A percentile compares a stretch with the other conserved stretches of the same genome.
Conservation (phyloP, 805 yeast genomes). For the Hanseniaspora vineae region DNA sequence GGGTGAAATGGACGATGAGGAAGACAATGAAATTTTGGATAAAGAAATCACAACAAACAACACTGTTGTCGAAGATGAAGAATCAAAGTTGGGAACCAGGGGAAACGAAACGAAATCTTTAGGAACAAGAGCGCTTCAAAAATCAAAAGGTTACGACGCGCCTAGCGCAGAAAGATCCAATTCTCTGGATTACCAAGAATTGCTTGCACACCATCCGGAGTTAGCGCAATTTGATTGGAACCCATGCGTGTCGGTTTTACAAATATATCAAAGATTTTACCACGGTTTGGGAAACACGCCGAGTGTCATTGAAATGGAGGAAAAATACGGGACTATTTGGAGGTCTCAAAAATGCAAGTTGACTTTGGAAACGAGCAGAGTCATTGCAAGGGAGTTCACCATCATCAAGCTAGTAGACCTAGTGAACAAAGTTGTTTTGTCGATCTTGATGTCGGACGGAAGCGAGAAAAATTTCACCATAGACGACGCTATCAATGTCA, state of each 20-base stretch:
- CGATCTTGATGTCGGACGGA: background rate
- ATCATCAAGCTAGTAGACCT: background rate
- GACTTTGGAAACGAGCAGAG: background rate
- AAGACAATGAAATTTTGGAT: no score
- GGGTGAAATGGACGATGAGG: no score
- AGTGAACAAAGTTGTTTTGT: background rate
- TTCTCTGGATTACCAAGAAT: background rate
- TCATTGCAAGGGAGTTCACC: slow-evolving; percentile 1
- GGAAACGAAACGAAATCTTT: no score
- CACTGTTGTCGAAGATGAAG: no score
- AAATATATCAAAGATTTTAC: background rate
- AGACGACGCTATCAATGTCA: background rate
- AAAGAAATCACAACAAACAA: no score
- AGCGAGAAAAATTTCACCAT: background rate
- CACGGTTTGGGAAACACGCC: background rate
- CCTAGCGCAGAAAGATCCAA: background rate
- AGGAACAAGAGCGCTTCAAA: no score
- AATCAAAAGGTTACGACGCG: no score
- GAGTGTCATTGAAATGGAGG: slow-evolving; percentile 1
- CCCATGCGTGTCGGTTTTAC: background rate
- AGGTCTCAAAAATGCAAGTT: background rate
- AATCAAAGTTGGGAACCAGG: no score
- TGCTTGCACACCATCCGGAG: background rate
- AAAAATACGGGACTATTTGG: background rate
- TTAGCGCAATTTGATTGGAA: background rate